phyloP scores from a whole-genome alignment of 805 yeast species.

The Candida maesae region DNA sequence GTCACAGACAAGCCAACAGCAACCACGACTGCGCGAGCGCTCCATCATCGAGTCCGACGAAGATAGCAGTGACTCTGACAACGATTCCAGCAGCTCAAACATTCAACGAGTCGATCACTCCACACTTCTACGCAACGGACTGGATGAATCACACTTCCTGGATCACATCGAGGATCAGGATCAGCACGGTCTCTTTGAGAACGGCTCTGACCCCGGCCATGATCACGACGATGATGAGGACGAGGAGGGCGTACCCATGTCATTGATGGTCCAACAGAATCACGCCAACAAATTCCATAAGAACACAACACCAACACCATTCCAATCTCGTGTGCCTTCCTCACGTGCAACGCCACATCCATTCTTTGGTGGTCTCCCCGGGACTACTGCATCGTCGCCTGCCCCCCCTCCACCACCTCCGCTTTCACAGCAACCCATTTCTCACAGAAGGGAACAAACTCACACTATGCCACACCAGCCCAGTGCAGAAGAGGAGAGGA shows the following conservation, averaged over 20 bases:
- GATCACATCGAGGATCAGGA: constrained; percentile 2
- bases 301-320: background rate
- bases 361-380: background rate
- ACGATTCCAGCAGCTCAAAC: constrained; percentile 1
- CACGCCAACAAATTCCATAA: background rate
- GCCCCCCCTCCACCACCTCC: constrained; percentile 2
- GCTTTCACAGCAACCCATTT: constrained; percentile 3
- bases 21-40: constrained; percentile 10
- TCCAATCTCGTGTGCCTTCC: background rate
- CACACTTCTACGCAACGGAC: constrained; percentile 9
- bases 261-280: constrained; percentile 19
- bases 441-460: constrained; percentile 11
- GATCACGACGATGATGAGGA: constrained; percentile 5
- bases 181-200: constrained; percentile 24
- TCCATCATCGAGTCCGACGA: constrained; percentile 26
- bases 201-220: too few species aligned
- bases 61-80: constrained; percentile 18
- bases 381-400: constrained; percentile 1
- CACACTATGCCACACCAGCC: constrained; percentile 3
- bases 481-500: constrained; percentile 20
- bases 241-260: constrained; percentile 25
- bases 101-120: constrained; percentile 5
- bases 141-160: constrained; percentile 12
- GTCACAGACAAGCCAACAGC: constrained; percentile 4
- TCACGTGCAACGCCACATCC: background rate